Evolutionary conservation across 1,139 yeast genomes (phyloP).

Genomic region (Pichia sp.): DNA sequence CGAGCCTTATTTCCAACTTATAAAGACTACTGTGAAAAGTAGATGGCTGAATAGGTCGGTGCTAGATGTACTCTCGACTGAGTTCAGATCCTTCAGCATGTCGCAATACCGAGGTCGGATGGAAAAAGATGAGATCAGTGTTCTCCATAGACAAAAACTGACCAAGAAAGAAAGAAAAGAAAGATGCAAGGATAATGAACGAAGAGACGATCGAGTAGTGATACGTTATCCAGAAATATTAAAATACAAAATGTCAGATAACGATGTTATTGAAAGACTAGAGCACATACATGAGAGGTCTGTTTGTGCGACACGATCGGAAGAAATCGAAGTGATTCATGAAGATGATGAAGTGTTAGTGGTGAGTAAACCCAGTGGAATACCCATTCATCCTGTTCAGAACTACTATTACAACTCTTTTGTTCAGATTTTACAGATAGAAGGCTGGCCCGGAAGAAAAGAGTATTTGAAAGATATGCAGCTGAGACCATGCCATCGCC

Average conservation of each 20-base stretch:
- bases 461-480: slow-evolving; percentile 14
- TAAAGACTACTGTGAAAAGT: slow-evolving; percentile 42
- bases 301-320: slow-evolving; percentile 20
- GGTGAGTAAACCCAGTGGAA: slow-evolving; percentile 68
- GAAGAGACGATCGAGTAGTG: background rate
- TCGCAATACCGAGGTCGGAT: slow-evolving; percentile 25
- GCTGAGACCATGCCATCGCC: slow-evolving; percentile 60
- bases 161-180: slow-evolving; percentile 16
- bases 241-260: slow-evolving; percentile 35
- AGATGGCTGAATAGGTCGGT: slow-evolving; percentile 48
- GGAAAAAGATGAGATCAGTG: slow-evolving; percentile 17
- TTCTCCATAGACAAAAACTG: slow-evolving; percentile 13
- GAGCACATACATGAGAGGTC: slow-evolving; percentile 66
- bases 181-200: slow-evolving; percentile 11
- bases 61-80: slow-evolving; percentile 40
- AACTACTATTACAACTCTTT: slow-evolving; percentile 57
- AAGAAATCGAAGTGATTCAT: slow-evolving; percentile 39
- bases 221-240: slow-evolving; percentile 15
- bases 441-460: slow-evolving; percentile 24
- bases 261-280: slow-evolving; percentile 46
- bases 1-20: slow-evolving; percentile 41
- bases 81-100: slow-evolving; percentile 33
- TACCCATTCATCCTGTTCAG: slow-evolving; percentile 80
- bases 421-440: slow-evolving; percentile 51
- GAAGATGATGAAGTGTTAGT: slow-evolving; percentile 52